phyloP scores from a whole-genome alignment of 192 early-diverging fungal species.

The Coemansia sp. region DNA sequence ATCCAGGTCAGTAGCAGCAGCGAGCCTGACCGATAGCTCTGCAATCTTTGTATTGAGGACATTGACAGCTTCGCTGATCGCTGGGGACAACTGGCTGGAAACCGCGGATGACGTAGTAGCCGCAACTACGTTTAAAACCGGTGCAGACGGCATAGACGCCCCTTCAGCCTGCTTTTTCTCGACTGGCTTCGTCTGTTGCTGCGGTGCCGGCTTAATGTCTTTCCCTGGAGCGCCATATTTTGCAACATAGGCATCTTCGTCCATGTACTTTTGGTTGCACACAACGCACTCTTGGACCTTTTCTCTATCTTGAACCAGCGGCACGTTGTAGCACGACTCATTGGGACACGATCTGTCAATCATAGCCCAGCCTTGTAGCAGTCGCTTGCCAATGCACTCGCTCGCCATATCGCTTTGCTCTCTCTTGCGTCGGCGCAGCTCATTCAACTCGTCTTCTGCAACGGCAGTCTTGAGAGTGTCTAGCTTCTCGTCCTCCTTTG shows the following conservation, averaged over 20 bases:
- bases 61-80: constrained; percentile 13
- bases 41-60: constrained; percentile 29
- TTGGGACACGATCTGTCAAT: constrained; percentile 40
- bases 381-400: constrained; percentile 38
- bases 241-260: constrained; percentile 29
- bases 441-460: background rate
- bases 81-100: background rate
- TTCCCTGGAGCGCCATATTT: constrained; percentile 19
- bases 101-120: background rate
- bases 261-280: constrained; percentile 41
- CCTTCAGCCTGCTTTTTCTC: background rate
- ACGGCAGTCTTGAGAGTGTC: background rate
- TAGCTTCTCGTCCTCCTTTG: constrained; percentile 22
- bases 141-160: background rate
- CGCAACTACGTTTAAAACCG: background rate
- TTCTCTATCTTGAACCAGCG: constrained; percentile 34
- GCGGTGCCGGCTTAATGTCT: background rate
- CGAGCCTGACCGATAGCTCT: constrained; percentile 21
- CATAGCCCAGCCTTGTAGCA: constrained; percentile 50
- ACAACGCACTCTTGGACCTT: constrained; percentile 40
- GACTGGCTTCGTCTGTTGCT: background rate
- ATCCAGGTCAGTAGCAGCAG: constrained; percentile 13
- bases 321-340: constrained; percentile 27
- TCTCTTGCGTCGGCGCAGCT: constrained; percentile 14
- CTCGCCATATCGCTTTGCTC: constrained; percentile 44